Evolutionary conservation across 352 stramenopile species (phyloP), one percentile per base, ranked within the genome.

Genomic region (Phytophthora tentaculata): DNA sequence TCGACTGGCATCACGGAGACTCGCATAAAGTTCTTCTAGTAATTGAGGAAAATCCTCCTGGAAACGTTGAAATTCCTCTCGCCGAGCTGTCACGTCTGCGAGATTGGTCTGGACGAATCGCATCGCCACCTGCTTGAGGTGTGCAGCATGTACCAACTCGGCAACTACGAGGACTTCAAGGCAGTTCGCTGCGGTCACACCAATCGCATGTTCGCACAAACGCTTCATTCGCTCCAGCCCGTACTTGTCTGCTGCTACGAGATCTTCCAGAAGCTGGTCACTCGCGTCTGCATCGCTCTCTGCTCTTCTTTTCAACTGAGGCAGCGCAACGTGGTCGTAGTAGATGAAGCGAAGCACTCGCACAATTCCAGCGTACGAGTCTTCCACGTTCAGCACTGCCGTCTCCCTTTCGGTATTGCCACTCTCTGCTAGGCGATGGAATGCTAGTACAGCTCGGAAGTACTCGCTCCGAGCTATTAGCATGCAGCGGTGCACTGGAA

Each of bases 341-440:
- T 94, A 94, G 54, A 94, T 89, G 55, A 90, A 94, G n/a, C 79
- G 62, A 26, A 92, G 72, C 17, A 94, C 76, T 14, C 83, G 81
- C 0, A 80, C 59, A 61, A 91, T 79, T 39, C 60, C 62, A 10
- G 41, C 26, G 52, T 82, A 86, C 20, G 80, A 81, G 19, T 90
- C 81, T 44, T 94, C 81, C 20, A 92, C 83, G n/a, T 67, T 59
- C 1, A 94, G 39, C 28, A 76, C 22, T 6, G 61, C 29, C 23
- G 41, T 37, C 2, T 57, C 53, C 12, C 22, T 58, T 3, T 29
- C 53, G 5, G 8, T 16, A 22, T 1, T 44, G 0, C 1, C 4
- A 20, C 2, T 22, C 0, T 35, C 24, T 41, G 62, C 28, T 23
- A 43, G 68, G 17, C 23, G 55, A 16, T 64, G 64, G 19, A 89